These are phyloP conservation scores for Malus asiatica DNA, from an alignment of 306 rosid genomes.

Conservation along the genomic window DNA sequence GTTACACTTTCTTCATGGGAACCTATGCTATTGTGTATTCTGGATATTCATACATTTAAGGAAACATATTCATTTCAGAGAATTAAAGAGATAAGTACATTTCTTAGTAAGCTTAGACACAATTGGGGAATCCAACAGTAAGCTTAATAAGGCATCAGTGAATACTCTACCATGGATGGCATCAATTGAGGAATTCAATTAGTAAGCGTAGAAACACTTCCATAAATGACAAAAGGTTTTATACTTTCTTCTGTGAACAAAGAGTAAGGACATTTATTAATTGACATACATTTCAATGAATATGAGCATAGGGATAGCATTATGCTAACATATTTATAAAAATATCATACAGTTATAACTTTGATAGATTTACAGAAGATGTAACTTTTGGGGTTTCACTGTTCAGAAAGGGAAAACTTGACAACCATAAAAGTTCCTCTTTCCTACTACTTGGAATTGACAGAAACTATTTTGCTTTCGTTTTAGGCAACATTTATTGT, in stretches of 20 bases:
- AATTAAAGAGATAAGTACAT: not conserved
- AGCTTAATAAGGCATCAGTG: not conserved
- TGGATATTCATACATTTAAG: not conserved
- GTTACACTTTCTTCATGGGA: constrained; percentile 2
- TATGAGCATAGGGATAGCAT: not conserved
- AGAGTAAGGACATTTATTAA: not conserved
- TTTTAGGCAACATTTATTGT: not conserved
- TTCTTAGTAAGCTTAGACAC: not conserved
- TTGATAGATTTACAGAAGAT: not conserved
- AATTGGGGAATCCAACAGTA: not conserved
- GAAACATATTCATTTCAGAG: not conserved
- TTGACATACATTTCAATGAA: not conserved
- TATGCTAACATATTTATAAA: not conserved
- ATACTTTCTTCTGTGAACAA: not conserved
- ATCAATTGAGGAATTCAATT: constrained; percentile 6
- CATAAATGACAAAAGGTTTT: not conserved
- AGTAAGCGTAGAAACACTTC: not conserved
- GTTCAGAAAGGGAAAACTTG: not conserved
- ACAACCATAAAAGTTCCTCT: not conserved
- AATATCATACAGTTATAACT: not conserved
- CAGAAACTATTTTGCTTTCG: not conserved
- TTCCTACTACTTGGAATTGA: not conserved
- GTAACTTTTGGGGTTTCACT: not conserved
- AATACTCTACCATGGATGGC: not conserved
- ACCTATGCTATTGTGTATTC: not conserved